Percentiles rank a stretch among this genome's conserved stretches.
Evolutionary conservation across 805 yeast genomes (phyloP).

Genomic region (Saturnispora galanensis): DNA sequence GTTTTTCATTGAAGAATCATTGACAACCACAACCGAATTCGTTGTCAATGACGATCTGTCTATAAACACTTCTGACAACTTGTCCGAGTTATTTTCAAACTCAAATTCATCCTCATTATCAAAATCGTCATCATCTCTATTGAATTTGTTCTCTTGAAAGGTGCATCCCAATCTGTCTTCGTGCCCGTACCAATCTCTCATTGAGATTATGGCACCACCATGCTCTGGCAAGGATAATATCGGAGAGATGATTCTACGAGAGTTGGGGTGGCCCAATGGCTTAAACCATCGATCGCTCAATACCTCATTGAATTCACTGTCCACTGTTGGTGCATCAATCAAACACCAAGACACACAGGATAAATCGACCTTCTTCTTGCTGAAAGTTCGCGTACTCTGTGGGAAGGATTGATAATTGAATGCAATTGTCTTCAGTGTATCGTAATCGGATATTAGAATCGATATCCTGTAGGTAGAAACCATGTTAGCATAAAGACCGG

Average conservation of each 20-base stretch:
- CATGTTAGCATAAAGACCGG: slow-evolving; percentile 80
- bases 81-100: slow-evolving; percentile 22
- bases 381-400: slow-evolving; percentile 67
- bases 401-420: slow-evolving; percentile 91
- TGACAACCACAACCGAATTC: slow-evolving; percentile 59
- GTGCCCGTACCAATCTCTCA: slow-evolving; percentile 83
- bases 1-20: slow-evolving; percentile 45
- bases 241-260: slow-evolving; percentile 76
- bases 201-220: slow-evolving; percentile 90
- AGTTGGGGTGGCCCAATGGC: slow-evolving; percentile 76
- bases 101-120: slow-evolving; percentile 15
- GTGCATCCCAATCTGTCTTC: slow-evolving; percentile 51
- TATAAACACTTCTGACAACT: slow-evolving; percentile 55
- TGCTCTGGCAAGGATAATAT: slow-evolving; percentile 82
- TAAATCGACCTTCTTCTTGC: slow-evolving; percentile 67
- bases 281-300: slow-evolving; percentile 81
- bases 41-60: slow-evolving; percentile 66
- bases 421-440: slow-evolving; percentile 81
- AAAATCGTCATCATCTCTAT: slow-evolving; percentile 20
- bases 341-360: slow-evolving; percentile 81
- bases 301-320: slow-evolving; percentile 86
- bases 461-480: slow-evolving; percentile 64
- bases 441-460: slow-evolving; percentile 72
- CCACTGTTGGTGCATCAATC: slow-evolving; percentile 80
- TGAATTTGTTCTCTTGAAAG: slow-evolving; percentile 23